Base-by-base conservation (phyloP, 2,329 filamentous ascomycete genomes). In the Botryosphaeria dothidea region DNA sequence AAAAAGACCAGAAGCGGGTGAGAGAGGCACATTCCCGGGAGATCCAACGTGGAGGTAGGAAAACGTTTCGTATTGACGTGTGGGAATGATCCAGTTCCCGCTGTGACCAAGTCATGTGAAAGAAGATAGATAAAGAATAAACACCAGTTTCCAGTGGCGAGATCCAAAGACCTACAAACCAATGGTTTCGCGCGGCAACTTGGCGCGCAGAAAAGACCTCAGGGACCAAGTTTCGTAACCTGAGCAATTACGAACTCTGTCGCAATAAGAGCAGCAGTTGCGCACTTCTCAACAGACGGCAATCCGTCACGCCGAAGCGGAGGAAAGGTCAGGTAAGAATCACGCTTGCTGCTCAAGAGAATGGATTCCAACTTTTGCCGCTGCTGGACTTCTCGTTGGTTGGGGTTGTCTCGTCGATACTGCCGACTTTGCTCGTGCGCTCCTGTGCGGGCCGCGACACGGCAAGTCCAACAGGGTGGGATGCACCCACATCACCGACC, bases 271-370 rank as follows among this genome's bases (percentile, higher is more conserved):
- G 21, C 29, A 48, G 51, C 54, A 25, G 15, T 41, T 48, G 54
- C 65, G 67, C 64, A 60, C 61, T 67, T 56, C 64, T 68, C 70
- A 66, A 74, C 74, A 80, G 79, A 78, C 79, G 52, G 31, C 54
- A 38, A 27, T 38, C 62, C 51, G 19, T 66, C 77, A 80, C 56
- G 72, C 71, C 65, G 68, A 70, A 68, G 66, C 73, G 72, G 56
- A 70, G 77, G 71, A 78, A 81, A 80, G 81, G 81, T 82, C 81
- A 81, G 71, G 67, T 69, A 68, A 70, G 70, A 74, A 72, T 74
- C 67, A 69, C 75, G 76, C 68, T 66, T 68, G 70, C 74, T 75
- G 69, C 79, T 75, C 56, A 65, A 65, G 71, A 70, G 72, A 81
- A 81, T 66, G 78, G 78, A 76, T 79, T 65, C 21, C 45, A 60